Conservation (phyloP, 2,329 filamentous ascomycete genomes). For the Macrophomina phaseolina region DNA sequence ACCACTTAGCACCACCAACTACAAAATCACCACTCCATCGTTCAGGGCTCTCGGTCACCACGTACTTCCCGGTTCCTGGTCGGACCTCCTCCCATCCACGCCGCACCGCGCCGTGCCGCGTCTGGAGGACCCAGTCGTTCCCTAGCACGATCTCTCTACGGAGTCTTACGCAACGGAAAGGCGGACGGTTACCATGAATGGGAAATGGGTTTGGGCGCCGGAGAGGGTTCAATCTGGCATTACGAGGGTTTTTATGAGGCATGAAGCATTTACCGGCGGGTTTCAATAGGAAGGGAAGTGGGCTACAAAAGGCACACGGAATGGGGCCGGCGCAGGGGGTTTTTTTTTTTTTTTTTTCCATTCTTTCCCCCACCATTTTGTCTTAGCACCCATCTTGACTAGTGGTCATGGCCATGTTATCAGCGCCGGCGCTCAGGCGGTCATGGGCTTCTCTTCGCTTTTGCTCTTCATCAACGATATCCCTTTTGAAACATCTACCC, state of each 20-base stretch:
- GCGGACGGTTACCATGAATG: constrained; percentile 3
- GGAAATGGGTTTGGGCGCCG: background rate
- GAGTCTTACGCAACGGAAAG: constrained; percentile 16
- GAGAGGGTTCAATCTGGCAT: background rate
- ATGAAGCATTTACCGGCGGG: constrained; percentile 8
- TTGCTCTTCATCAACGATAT: constrained; percentile 15
- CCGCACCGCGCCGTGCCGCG: constrained; percentile 3
- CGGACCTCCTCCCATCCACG: background rate
- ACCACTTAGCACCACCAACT: background rate
- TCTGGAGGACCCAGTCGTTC: constrained; percentile 1
- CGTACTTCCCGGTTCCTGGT: background rate
- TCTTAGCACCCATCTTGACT: background rate
- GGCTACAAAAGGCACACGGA: constrained; percentile 4
- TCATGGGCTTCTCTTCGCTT: background rate
- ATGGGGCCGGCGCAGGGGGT: background rate
- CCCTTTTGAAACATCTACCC: constrained; percentile 11
- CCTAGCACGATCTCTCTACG: constrained; percentile 8
- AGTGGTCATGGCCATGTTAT: background rate
- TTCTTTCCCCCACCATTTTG: background rate
- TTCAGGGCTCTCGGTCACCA: constrained; percentile 10
- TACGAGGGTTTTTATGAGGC: constrained; percentile 8
- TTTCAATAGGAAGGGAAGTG: background rate
- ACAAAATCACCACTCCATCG: background rate
- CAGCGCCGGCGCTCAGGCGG: constrained; percentile 15
- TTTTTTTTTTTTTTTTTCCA: background rate